phyloP scores from a whole-genome alignment of 2,329 filamentous ascomycete genomes.

The Colletotrichum sp. region DNA sequence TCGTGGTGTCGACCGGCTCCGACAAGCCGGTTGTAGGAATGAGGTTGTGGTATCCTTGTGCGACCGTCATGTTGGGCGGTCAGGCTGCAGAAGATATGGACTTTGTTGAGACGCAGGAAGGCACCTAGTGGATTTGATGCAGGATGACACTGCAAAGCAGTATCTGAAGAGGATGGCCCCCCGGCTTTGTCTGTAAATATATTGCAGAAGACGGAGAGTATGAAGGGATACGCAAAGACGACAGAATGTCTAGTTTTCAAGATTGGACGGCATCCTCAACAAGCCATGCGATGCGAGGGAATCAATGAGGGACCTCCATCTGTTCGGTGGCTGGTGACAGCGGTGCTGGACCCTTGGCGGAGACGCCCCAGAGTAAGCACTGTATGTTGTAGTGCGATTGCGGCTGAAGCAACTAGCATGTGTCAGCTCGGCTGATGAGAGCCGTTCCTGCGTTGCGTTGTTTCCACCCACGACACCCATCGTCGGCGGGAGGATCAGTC shows the following conservation, averaged over 20 bases:
- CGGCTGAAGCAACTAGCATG: background rate
- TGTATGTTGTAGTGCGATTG: background rate
- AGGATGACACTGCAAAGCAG: background rate
- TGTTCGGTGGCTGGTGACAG: background rate
- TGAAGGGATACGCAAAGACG: background rate
- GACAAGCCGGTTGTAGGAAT: constrained; percentile 31
- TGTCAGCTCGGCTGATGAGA: background rate
- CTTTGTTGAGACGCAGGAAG: background rate
- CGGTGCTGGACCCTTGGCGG: background rate
- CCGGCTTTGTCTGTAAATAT: background rate
- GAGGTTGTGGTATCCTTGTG: constrained; percentile 13
- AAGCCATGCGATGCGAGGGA: background rate
- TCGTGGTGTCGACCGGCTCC: constrained; percentile 48
- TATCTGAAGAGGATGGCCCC: background rate
- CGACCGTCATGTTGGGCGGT: constrained; percentile 10
- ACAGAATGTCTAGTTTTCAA: background rate
- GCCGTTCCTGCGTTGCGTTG: background rate
- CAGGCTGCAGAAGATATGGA: background rate
- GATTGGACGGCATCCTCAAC: background rate
- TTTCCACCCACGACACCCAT: background rate
- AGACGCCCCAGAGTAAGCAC: constrained; percentile 1
- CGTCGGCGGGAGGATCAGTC: background rate
- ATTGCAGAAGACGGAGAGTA: background rate
- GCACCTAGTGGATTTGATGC: background rate
- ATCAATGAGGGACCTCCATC: background rate